Evolutionary conservation across 169 alveolate species (phyloP).

Genomic region (Cryptosporidium ryanae): DNA sequence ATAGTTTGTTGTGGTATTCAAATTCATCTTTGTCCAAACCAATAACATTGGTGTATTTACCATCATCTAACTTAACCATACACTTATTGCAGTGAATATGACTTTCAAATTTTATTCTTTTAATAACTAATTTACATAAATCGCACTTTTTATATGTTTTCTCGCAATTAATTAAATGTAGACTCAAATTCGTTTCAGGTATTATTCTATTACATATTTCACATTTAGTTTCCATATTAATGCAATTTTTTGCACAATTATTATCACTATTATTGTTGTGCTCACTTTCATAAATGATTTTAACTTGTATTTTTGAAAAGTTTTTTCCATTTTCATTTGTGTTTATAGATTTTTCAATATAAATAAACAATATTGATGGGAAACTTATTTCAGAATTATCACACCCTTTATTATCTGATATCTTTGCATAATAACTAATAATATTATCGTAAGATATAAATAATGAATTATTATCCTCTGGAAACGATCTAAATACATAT

Average conservation of each 20-base stretch:
- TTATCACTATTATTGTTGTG: neutral
- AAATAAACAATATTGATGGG: conserved; percentile 21
- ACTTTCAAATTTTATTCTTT: conserved; percentile 20
- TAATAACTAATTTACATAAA: conserved; percentile 27
- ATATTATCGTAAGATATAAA: conserved; percentile 14
- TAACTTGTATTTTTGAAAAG: neutral
- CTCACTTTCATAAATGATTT: neutral
- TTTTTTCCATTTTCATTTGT: neutral
- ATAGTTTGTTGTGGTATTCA: conserved; percentile 24
- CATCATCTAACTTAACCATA: too few species aligned
- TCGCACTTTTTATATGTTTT: conserved; percentile 16
- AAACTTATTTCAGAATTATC: neutral
- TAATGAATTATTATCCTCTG: conserved; percentile 26
- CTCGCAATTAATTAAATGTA: conserved; percentile 41
- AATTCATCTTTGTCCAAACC: conserved; percentile 21
- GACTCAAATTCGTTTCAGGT: neutral
- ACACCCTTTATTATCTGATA: neutral
- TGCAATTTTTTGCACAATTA: neutral
- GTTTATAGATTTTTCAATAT: neutral
- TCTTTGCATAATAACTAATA: neutral
- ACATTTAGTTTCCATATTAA: neutral
- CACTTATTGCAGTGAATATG: conserved; percentile 57
- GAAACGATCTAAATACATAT: conserved; percentile 40
- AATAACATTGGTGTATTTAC: neutral
- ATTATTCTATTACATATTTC: conserved; percentile 32